These are phyloP conservation scores for Taiwanofungus camphoratus DNA, from an alignment of 1,284 basidiomycete genomes.

Conservation along the genomic window DNA sequence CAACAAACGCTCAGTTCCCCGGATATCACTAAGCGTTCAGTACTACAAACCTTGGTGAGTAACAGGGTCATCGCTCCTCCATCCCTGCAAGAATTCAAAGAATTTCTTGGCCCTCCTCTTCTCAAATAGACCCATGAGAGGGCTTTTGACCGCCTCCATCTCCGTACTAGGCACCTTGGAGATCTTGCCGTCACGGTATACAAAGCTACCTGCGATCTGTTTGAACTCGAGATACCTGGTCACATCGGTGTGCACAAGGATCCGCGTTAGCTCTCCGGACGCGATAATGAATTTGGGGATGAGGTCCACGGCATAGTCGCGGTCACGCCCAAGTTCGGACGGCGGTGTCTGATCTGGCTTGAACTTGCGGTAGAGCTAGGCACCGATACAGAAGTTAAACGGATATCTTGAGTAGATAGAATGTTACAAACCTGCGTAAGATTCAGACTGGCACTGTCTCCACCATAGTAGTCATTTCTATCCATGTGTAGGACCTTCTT, in stretches of 20 bases:
- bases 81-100: slow-evolving; percentile 95
- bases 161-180: slow-evolving; percentile 98
- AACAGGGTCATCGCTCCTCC: slow-evolving; percentile 90
- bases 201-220: slow-evolving; percentile 98
- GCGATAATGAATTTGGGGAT: slow-evolving; percentile 98
- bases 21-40: no score
- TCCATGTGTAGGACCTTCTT: slow-evolving; percentile 99
- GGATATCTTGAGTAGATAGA: slow-evolving; percentile 5
- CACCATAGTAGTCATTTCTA: slow-evolving; percentile 98
- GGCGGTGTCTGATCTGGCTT: slow-evolving; percentile 69
- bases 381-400: slow-evolving; percentile 1
- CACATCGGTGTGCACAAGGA: slow-evolving; percentile 98
- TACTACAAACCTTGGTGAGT: slow-evolving; percentile 83
- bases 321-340: slow-evolving; percentile 82
- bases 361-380: slow-evolving; percentile 95
- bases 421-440: slow-evolving; percentile 77
- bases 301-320: slow-evolving; percentile 94
- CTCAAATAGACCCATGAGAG: slow-evolving; percentile 98
- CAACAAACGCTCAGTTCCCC: no score
- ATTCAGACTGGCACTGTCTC: slow-evolving; percentile 95
- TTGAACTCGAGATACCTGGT: slow-evolving; percentile 99
- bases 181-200: slow-evolving; percentile 95
- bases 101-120: slow-evolving; percentile 98
- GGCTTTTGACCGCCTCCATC: slow-evolving; percentile 92
- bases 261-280: slow-evolving; percentile 95